Evolutionary conservation across 2,329 filamentous ascomycete species (phyloP).

Genomic region (Fusarium algeriense): DNA sequence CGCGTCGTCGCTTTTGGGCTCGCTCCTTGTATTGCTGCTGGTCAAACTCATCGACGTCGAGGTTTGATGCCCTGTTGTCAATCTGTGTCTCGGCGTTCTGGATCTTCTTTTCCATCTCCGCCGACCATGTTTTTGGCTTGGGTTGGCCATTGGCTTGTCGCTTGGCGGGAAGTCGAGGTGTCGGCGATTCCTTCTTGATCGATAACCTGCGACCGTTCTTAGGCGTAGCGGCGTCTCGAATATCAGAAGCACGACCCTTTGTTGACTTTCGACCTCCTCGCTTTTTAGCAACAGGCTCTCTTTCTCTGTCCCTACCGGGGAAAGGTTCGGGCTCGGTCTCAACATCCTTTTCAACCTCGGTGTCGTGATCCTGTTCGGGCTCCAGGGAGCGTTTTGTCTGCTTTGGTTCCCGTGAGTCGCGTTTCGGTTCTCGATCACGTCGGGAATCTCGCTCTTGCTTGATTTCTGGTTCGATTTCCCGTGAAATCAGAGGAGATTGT

Average conservation of each 20-base stretch:
- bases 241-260: slow-evolving; percentile 64
- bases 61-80: slow-evolving; percentile 60
- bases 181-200: slow-evolving; percentile 61
- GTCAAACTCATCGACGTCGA: slow-evolving; percentile 59
- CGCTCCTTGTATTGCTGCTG: slow-evolving; percentile 66
- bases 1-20: slow-evolving; percentile 74
- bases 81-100: slow-evolving; percentile 56
- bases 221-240: slow-evolving; percentile 63
- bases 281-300: slow-evolving; percentile 50
- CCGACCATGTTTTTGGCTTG: slow-evolving; percentile 75
- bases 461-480: slow-evolving; percentile 37
- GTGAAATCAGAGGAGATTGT: slow-evolving; percentile 56
- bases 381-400: slow-evolving; percentile 49
- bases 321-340: slow-evolving; percentile 52
- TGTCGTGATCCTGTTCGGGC: slow-evolving; percentile 48
- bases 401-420: slow-evolving; percentile 40
- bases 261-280: slow-evolving; percentile 53
- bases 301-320: slow-evolving; percentile 46
- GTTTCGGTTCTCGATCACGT: slow-evolving; percentile 35
- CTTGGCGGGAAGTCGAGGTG: slow-evolving; percentile 65
- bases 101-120: slow-evolving; percentile 60
- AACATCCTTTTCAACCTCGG: slow-evolving; percentile 52
- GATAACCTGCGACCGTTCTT: slow-evolving; percentile 66
- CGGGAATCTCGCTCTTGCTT: slow-evolving; percentile 28
- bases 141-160: slow-evolving; percentile 70